A percentile compares a stretch with the other conserved stretches of the same genome.
Evolutionary conservation across 78 protist species (phyloP).

Genomic region (Acrasis kona): DNA sequence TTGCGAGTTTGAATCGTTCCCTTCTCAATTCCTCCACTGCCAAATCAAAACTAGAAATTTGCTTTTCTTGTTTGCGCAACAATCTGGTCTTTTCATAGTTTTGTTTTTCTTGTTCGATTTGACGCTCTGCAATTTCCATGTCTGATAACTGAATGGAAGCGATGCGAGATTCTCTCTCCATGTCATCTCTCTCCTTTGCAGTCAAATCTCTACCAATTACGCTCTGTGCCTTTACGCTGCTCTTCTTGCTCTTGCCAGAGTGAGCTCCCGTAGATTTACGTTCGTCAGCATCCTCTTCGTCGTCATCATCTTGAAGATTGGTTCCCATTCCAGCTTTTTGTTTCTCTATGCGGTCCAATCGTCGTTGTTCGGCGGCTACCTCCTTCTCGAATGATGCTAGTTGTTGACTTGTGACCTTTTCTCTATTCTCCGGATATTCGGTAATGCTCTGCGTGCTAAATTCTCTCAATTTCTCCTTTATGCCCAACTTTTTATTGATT

Average conservation of each 20-base stretch:
- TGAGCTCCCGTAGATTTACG: too few species aligned
- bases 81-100: not conserved
- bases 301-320: not conserved
- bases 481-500: slow-evolving; percentile 22
- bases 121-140: too few species aligned
- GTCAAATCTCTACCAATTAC: too few species aligned
- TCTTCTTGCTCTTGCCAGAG: too few species aligned
- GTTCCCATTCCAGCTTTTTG: slow-evolving; percentile 1
- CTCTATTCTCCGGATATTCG: too few species aligned
- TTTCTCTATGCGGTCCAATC: not conserved
- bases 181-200: too few species aligned
- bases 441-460: too few species aligned
- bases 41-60: slow-evolving; percentile 21
- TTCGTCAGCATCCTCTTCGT: not conserved
- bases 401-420: too few species aligned
- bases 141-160: too few species aligned
- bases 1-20: slow-evolving; percentile 38
- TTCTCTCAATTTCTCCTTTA: slow-evolving; percentile 5
- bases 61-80: not conserved
- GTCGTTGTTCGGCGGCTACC: not conserved
- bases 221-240: too few species aligned
- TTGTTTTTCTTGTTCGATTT: not conserved
- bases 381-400: not conserved
- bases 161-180: too few species aligned
- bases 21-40: slow-evolving; percentile 12